Percentiles rank a stretch among this genome's conserved stretches.
Evolutionary conservation across 78 protist genomes (phyloP).

Genomic region (Andalucia godoyi): DNA sequence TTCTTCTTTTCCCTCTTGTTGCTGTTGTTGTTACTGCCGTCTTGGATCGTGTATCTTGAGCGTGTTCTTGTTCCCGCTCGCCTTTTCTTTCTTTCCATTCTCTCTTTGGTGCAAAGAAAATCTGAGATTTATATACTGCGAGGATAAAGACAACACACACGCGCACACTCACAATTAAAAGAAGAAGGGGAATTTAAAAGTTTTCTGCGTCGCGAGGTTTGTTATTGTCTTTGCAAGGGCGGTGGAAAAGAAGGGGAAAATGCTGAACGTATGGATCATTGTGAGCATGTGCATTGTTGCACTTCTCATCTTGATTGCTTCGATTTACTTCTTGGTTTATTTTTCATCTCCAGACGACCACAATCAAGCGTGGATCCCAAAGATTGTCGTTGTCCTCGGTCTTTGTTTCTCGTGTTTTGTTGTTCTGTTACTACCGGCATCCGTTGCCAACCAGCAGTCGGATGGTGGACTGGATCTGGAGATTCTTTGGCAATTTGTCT

Average conservation of each 20-base stretch:
- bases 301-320: not conserved
- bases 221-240: too few species aligned
- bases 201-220: too few species aligned
- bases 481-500: not conserved
- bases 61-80: too few species aligned
- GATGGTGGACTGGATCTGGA: not conserved
- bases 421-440: slow-evolving; percentile 17
- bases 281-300: not conserved
- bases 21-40: too few species aligned
- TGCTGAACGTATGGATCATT: slow-evolving; percentile 17
- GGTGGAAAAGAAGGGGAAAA: not conserved
- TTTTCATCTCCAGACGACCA: slow-evolving; percentile 25
- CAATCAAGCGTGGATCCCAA: slow-evolving; percentile 18
- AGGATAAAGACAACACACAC: too few species aligned
- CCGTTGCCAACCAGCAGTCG: not conserved
- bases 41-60: too few species aligned
- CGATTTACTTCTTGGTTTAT: slow-evolving; percentile 12
- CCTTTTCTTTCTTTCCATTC: too few species aligned
- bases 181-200: too few species aligned
- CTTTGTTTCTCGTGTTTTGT: not conserved
- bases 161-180: too few species aligned
- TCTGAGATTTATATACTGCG: too few species aligned
- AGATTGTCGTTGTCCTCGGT: slow-evolving; percentile 17
- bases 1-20: too few species aligned
- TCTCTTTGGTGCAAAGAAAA: too few species aligned